A percentile compares a stretch with the other conserved stretches of the same genome.
Evolutionary conservation across 495 filamentous ascomycete genomes (phyloP).

Genomic region (Penicillium steckii): DNA sequence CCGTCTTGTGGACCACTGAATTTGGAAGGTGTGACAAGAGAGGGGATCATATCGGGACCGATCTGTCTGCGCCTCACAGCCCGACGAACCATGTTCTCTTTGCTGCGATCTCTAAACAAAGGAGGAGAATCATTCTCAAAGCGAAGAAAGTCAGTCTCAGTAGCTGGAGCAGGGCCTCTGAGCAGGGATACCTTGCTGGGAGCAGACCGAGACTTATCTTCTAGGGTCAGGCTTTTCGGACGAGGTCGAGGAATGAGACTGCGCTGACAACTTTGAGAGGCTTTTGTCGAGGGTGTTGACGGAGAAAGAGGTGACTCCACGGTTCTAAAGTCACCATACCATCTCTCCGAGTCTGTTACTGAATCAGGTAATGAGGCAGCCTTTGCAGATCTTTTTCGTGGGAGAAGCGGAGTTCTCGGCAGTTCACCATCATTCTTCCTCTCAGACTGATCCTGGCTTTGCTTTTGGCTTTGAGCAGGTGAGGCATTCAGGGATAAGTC

Average conservation of each 20-base stretch:
- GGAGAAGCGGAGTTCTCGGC: not conserved
- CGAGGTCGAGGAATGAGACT: slow-evolving; percentile 12
- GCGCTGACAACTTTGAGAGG: not conserved
- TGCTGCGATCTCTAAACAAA: not conserved
- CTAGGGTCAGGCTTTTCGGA: not conserved
- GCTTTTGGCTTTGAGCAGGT: not conserved
- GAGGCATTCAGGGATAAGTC: not conserved
- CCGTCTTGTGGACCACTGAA: not conserved
- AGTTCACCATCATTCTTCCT: not conserved
- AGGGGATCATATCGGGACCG: not conserved
- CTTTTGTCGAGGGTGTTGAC: not conserved
- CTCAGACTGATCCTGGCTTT: not conserved
- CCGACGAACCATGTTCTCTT: not conserved
- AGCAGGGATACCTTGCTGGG: not conserved
- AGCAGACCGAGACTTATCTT: not conserved
- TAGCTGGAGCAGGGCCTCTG: not conserved
- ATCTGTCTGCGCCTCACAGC: not conserved
- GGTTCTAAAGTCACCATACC: slow-evolving; percentile 1
- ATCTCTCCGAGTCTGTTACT: slow-evolving; percentile 11
- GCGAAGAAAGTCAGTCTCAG: not conserved
- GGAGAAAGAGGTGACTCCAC: not conserved
- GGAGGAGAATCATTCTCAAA: not conserved
- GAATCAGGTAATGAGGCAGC: slow-evolving; percentile 12
- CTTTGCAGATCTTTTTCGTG: slow-evolving; percentile 11
- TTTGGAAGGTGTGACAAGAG: not conserved